These are phyloP conservation scores for Suillus bovinus DNA, from an alignment of 768 basidiomycete species.

Conservation along the genomic window DNA sequence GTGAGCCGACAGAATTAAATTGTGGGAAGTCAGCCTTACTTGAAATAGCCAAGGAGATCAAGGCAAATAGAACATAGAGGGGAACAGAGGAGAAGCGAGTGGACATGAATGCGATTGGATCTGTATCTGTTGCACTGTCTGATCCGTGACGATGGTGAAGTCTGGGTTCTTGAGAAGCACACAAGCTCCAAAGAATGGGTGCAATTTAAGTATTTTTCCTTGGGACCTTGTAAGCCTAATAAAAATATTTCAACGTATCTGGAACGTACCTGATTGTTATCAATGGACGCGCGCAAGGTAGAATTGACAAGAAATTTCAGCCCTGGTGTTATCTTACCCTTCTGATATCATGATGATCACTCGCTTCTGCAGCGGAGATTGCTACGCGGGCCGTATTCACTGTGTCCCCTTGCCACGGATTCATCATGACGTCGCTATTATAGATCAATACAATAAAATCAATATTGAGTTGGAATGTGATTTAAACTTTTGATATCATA, in stretches of 20 bases:
- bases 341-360: not conserved
- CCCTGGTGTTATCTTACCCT: not conserved
- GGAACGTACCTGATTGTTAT: too few relatives aligned
- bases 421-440: not conserved
- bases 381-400: too few relatives aligned
- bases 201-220: not conserved
- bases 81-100: constrained; percentile 1
- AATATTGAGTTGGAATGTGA: not conserved
- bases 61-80: constrained; percentile 6
- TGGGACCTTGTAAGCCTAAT: not conserved
- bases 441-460: not conserved
- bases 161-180: not conserved
- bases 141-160: not conserved
- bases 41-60: not conserved
- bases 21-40: not conserved
- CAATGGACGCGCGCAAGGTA: not conserved
- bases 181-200: not conserved
- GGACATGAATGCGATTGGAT: not conserved
- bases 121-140: not conserved
- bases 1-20: not conserved
- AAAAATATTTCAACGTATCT: not conserved
- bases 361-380: not conserved
- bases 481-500: not conserved
- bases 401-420: not conserved
- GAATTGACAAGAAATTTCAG: not conserved